phyloP scores from a whole-genome alignment of 208 protist species.

The Naegleria gruberi region DNA sequence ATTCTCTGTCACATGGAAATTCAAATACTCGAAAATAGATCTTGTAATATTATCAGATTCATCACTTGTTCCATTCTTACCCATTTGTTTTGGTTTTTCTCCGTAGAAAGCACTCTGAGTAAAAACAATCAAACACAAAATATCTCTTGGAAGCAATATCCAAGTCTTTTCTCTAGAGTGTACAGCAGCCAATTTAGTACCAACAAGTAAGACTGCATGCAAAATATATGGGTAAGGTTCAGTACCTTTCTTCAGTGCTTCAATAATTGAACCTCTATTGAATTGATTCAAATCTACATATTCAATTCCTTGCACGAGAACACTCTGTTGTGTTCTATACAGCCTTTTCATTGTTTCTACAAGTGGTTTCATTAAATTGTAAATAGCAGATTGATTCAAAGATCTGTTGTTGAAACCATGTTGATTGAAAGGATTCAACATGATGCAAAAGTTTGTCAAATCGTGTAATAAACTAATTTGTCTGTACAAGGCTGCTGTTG shows the following conservation, averaged over 20 bases:
- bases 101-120: background rate
- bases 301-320: constrained; percentile 10
- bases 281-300: background rate
- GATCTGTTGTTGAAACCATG: background rate
- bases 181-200: constrained; percentile 7
- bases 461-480: constrained; percentile 14
- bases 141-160: background rate
- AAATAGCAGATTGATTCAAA: background rate
- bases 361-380: background rate
- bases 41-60: background rate
- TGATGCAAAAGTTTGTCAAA: background rate
- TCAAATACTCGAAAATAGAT: background rate
- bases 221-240: background rate
- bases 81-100: background rate
- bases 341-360: background rate
- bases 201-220: constrained; percentile 4
- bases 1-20: background rate
- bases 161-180: background rate
- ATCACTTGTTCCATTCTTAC: background rate
- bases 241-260: background rate
- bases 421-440: background rate
- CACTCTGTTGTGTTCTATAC: background rate
- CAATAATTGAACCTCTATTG: background rate
- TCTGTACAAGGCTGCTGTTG: background rate
- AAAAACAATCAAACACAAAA: background rate